Percentiles rank a stretch among this genome's conserved stretches.
phyloP scores from a whole-genome alignment of 768 basidiomycete genomes.

The Lanmaoa pseudosensibilis region DNA sequence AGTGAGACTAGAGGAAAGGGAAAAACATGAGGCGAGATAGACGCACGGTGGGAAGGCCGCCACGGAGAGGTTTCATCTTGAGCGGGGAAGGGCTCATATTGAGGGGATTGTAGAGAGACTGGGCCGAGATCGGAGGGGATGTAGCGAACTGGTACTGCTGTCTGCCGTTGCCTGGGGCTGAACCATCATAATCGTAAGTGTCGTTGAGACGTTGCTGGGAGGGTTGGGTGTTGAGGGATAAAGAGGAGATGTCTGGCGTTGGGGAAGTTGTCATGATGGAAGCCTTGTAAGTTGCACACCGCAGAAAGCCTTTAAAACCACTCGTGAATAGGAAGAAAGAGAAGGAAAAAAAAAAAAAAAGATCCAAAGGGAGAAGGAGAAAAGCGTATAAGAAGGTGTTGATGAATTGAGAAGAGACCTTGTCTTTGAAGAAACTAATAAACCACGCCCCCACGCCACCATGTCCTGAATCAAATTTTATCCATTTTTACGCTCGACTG shows the following conservation, averaged over 20 bases:
- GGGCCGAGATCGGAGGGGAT: slow-evolving; percentile 55
- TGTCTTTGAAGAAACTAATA: slow-evolving; percentile 18
- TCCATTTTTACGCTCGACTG: not conserved
- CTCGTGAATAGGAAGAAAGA: slow-evolving; percentile 34
- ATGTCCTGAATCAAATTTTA: slow-evolving; percentile 18
- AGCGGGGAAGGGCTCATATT: slow-evolving; percentile 67
- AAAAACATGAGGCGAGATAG: slow-evolving; percentile 15
- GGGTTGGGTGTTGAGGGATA: slow-evolving; percentile 64
- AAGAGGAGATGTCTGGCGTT: slow-evolving; percentile 71
- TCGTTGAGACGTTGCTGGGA: slow-evolving; percentile 83
- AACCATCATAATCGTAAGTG: slow-evolving; percentile 79
- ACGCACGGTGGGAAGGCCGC: slow-evolving; percentile 74
- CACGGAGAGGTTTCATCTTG: slow-evolving; percentile 70
- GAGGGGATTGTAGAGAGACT: slow-evolving; percentile 48
- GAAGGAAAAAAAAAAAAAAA: slow-evolving; percentile 30
- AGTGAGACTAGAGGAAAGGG: slow-evolving; percentile 24
- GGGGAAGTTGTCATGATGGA: slow-evolving; percentile 76
- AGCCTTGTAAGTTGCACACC: slow-evolving; percentile 15
- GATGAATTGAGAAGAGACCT: slow-evolving; percentile 4
- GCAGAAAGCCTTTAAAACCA: slow-evolving; percentile 22
- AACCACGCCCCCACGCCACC: slow-evolving; percentile 37
- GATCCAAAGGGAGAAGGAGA: slow-evolving; percentile 29
- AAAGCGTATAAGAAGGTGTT: slow-evolving; percentile 20
- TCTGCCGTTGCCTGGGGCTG: slow-evolving; percentile 47
- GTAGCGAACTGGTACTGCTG: slow-evolving; percentile 72